phyloP scores from a whole-genome alignment of 192 early-diverging fungal genomes.

The Entomortierella beljakovae region DNA sequence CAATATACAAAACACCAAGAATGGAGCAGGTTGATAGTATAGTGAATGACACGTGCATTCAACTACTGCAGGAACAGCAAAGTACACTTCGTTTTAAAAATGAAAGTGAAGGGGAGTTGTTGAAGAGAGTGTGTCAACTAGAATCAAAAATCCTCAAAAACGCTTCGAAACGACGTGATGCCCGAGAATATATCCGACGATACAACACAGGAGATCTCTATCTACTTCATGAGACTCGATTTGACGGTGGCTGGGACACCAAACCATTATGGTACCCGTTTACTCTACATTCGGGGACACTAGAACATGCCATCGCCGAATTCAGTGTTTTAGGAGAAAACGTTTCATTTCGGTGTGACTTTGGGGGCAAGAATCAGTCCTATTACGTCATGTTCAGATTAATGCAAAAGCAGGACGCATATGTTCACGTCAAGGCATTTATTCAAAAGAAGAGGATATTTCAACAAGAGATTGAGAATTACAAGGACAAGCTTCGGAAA shows the following conservation, averaged over 20 bases:
- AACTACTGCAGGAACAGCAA: neutral
- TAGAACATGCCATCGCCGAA: neutral
- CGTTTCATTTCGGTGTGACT: neutral
- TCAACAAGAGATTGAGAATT: neutral
- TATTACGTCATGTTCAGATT: neutral
- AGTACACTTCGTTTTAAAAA: neutral
- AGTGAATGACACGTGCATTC: neutral
- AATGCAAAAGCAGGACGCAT: neutral
- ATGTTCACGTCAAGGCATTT: neutral
- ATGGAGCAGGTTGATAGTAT: neutral
- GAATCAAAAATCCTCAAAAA: neutral
- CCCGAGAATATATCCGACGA: neutral
- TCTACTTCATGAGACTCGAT: neutral
- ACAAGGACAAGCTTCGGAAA: neutral
- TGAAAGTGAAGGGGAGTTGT: neutral
- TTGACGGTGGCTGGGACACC: neutral
- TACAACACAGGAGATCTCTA: neutral
- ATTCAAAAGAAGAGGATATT: neutral
- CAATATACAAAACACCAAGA: neutral
- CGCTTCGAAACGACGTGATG: neutral
- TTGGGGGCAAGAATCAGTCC: neutral
- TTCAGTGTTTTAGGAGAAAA: neutral
- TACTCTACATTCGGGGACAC: neutral
- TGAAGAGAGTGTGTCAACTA: neutral
- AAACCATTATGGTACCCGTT: neutral